phyloP scores from a whole-genome alignment of 1,284 basidiomycete genomes.

The Albatrellus sp. region DNA sequence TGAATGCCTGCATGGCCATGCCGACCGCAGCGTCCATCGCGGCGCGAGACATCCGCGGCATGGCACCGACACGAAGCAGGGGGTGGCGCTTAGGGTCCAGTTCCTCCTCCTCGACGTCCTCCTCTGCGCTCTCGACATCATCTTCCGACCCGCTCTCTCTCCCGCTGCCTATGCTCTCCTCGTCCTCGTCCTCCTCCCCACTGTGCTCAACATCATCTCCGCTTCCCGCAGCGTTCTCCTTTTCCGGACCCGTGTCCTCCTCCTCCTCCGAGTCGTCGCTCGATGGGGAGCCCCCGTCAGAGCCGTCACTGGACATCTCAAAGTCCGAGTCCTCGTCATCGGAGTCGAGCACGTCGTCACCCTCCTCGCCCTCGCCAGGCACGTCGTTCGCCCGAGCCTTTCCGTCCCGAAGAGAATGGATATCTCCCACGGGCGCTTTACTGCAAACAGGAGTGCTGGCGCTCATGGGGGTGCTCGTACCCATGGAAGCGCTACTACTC shows the following conservation, averaged over 20 bases:
- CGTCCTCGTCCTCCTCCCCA: slow-evolving; percentile 15
- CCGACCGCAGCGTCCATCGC: slow-evolving; percentile 52
- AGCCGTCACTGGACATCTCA: slow-evolving; percentile 17
- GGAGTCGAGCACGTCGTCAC: slow-evolving; percentile 20
- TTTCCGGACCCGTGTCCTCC: no score
- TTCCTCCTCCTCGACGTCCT: slow-evolving; percentile 21
- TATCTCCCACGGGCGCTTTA: neutral
- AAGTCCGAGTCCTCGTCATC: slow-evolving; percentile 44
- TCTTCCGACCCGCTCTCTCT: slow-evolving; percentile 12
- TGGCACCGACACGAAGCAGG: slow-evolving; percentile 48
- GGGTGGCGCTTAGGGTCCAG: slow-evolving; percentile 48
- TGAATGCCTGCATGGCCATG: slow-evolving; percentile 42
- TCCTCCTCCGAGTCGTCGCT: slow-evolving; percentile 8
- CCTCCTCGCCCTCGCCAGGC: slow-evolving; percentile 5
- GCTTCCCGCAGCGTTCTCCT: slow-evolving; percentile 7
- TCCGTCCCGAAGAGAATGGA: no score
- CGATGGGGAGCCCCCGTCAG: slow-evolving; percentile 19
- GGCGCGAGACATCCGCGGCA: slow-evolving; percentile 55
- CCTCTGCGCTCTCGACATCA: slow-evolving; percentile 15
- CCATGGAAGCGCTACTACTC: slow-evolving; percentile 1
- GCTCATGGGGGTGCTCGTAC: no score
- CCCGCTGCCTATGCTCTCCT: slow-evolving; percentile 9
- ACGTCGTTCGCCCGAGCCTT: neutral
- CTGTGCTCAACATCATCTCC: slow-evolving; percentile 16
- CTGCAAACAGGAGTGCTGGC: no score